Evolutionary conservation across 2,329 filamentous ascomycete genomes (phyloP).

Genomic region (Monilinia fructigena): DNA sequence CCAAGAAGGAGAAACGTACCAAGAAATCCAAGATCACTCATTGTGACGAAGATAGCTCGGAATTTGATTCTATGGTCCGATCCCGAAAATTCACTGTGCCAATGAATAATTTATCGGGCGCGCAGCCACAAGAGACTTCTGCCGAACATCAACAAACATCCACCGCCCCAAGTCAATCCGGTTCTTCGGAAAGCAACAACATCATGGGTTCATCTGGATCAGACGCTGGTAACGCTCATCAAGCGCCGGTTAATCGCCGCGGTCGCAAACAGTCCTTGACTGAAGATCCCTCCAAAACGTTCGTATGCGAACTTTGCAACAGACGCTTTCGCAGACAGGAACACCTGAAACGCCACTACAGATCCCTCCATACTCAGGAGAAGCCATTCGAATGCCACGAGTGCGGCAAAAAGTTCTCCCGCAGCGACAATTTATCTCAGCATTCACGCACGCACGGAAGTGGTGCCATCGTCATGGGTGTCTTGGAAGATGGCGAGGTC

Average conservation of each 20-base stretch:
- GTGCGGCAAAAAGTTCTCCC: slow-evolving; percentile 98
- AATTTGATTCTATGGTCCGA: slow-evolving; percentile 40
- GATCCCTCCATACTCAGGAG: slow-evolving; percentile 95
- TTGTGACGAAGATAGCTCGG: slow-evolving; percentile 40
- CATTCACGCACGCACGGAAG: slow-evolving; percentile 91
- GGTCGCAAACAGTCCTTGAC: slow-evolving; percentile 98
- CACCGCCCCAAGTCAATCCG: slow-evolving; percentile 45
- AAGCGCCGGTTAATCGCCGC: slow-evolving; percentile 75
- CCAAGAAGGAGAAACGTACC: slow-evolving; percentile 56
- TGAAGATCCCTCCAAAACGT: slow-evolving; percentile 97
- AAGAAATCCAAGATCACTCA: slow-evolving; percentile 53
- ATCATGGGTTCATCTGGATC: slow-evolving; percentile 45
- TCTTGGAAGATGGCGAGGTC: slow-evolving; percentile 70
- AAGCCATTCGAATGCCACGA: slow-evolving; percentile 98
- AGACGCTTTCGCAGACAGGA: slow-evolving; percentile 97
- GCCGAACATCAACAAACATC: slow-evolving; percentile 34
- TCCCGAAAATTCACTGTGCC: slow-evolving; percentile 41
- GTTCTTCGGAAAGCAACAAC: slow-evolving; percentile 44
- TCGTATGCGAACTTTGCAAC: slow-evolving; percentile 93
- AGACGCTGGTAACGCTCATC: slow-evolving; percentile 39
- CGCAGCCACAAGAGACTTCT: slow-evolving; percentile 35
- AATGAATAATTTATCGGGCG: slow-evolving; percentile 39
- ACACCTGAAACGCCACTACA: slow-evolving; percentile 97
- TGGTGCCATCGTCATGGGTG: slow-evolving; percentile 86
- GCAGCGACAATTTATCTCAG: slow-evolving; percentile 95